Evolutionary conservation across 345 rosid species (phyloP), one percentile per base, ranked within the genome.

Genomic region (Turritis glabra): DNA sequence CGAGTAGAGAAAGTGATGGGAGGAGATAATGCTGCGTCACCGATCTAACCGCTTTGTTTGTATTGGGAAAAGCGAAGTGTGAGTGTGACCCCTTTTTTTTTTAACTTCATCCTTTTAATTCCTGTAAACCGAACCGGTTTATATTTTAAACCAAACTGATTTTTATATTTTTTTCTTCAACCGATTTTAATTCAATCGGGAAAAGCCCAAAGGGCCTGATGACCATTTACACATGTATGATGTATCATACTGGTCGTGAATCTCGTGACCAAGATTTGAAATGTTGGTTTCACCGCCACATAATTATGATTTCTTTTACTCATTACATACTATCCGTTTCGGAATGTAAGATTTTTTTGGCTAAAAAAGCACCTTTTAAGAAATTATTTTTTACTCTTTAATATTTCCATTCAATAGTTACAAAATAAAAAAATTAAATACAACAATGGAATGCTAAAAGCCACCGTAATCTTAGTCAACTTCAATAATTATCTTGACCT

Each of bases 41-140:
- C 67, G 66, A 41, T 71, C 55, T 38, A 54, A 38, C 65, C 55
- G 59, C 68, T 40, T 30, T 22, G 12, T 32, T 76, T 63, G 80
- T 22, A 63, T 76, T 69, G 80, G 80, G 80, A 76, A 76, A 69
- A 15, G 71, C 43, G 27, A 62, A 63, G 57, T 65, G 37, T 69
- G 57, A 68, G 54, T 47, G 12, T 48, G 54, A 48, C 54, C 8
- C 8, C 5, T 21, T 8, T 14, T 41, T 5, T 0, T 4, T 4
- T 14, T 1, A 41, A 29, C 17, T 17, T 64, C 58, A 15, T 64
- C 56, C 26, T 22, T 23, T 33, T 41, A 11, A 2, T 41, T 60
- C n/a, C 3, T 8, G 30, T 30, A 10, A 68, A 75, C 79, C 74
- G 62, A 51, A 29, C 79, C 62, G 68, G 68, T 59, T 59, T 29